A percentile compares a stretch with the other conserved stretches of the same genome.
Evolutionary conservation across 768 basidiomycete species (phyloP).

Genomic region (Astraeus odoratus): DNA sequence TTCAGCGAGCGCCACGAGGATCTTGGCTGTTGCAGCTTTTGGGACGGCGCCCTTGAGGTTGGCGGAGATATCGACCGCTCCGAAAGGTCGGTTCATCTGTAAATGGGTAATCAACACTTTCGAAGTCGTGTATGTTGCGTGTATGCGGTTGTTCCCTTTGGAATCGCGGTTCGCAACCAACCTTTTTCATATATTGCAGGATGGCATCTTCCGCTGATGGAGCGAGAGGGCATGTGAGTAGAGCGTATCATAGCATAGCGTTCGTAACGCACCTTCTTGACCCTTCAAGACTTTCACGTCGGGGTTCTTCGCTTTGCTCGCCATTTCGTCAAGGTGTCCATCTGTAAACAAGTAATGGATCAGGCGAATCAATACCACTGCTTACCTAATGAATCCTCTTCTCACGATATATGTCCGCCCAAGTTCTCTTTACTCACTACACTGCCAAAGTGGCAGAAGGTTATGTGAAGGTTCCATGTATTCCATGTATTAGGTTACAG

Average conservation of each 20-base stretch:
- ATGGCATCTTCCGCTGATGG: conserved; percentile 64
- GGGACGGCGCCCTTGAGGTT: conserved; percentile 88
- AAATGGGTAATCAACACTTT: too few relatives aligned
- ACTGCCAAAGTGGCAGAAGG: too few relatives aligned
- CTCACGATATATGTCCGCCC: too few relatives aligned
- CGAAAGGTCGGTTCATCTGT: conserved; percentile 91
- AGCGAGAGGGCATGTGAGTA: not conserved
- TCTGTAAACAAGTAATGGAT: too few relatives aligned
- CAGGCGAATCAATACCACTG: too few relatives aligned
- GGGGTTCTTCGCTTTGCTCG: conserved; percentile 44
- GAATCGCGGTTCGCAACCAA: conserved; percentile 17
- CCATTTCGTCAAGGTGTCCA: too few relatives aligned
- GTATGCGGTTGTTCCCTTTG: not conserved
- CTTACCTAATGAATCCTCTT: too few relatives aligned
- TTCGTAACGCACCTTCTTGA: conserved; percentile 47
- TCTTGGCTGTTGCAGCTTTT: conserved; percentile 80
- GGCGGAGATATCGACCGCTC: conserved; percentile 85
- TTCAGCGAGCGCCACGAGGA: conserved; percentile 75
- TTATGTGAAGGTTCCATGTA: too few relatives aligned
- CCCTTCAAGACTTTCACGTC: conserved; percentile 66
- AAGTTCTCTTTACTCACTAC: too few relatives aligned
- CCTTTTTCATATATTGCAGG: conserved; percentile 73
- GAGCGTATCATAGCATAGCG: not conserved
- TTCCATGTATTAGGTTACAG: too few relatives aligned
- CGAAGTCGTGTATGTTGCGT: not conserved